Evolutionary conservation across 2,329 filamentous ascomycete genomes (phyloP), one percentile per base, ranked within the genome.

Genomic region (Xylariales sp.): DNA sequence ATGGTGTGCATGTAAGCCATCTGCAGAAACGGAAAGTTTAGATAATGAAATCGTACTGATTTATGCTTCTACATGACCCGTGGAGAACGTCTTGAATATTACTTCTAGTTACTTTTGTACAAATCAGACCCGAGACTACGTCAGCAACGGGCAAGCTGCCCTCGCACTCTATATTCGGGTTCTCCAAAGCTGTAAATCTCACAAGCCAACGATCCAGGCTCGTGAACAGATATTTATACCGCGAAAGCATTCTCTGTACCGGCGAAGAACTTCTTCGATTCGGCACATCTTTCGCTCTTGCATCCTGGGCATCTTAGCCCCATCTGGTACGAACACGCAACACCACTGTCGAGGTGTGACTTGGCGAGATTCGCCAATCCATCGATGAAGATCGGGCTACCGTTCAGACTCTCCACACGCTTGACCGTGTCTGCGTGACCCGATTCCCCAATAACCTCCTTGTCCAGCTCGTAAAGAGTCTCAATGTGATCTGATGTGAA

Each of bases 401-500:
- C 93, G 57, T 98, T 98, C 56, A 98, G 65, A 58, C 87, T 94
- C 61, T 97, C 93, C 1, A 85, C 88, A 43, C 93, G 79, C 72
- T 94, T 95, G 48, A 98, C 82, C 0, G 82, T 84, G 22, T 90
- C 88, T 1, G 78, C 68, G 55, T 86, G 79, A 11, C 85, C 82
- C 1, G 78, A 88, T 63, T 95, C 90, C 44, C 88, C 86, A 57
- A 98, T 97, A 28, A 98, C 88, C 65, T 98, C 93, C 54, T 88
- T 75, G 61, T 98, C 93, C 39, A 98, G 71, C 64, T 98, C 93
- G 61, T 84, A 97, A 1, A 98, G 72, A 0, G 93, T 98, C 68
- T 98, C 93, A 52, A 98, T 98, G 60, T 98, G 93, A 57, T 98
- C 93, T n/a, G 88, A 95, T 0, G 93, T 98, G 61, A 98, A 98